phyloP scores from a whole-genome alignment of 352 stramenopile genomes.

The Phytophthora capsici region DNA sequence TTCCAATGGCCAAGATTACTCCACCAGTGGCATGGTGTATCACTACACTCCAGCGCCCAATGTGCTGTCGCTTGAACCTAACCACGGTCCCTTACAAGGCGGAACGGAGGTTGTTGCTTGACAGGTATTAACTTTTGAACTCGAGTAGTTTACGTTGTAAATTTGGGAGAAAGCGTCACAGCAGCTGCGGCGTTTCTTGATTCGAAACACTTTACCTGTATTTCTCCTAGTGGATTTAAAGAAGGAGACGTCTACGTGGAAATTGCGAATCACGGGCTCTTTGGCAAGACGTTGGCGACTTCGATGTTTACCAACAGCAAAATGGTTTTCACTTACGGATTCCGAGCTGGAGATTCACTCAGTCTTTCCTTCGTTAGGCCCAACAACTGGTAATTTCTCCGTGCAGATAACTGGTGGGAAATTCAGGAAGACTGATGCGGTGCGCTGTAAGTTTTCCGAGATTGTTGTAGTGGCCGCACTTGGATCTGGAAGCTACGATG shows the following conservation, averaged over 20 bases:
- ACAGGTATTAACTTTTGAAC: conserved; percentile 81
- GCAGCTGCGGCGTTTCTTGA: conserved; percentile 65
- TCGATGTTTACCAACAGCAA: conserved; percentile 50
- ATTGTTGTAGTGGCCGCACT: conserved; percentile 63
- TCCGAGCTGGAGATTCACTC: conserved; percentile 57
- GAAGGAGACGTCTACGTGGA: conserved; percentile 61
- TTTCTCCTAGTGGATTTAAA: conserved; percentile 53
- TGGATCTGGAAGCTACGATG: conserved; percentile 73
- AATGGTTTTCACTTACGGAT: conserved; percentile 87
- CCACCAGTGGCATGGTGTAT: conserved; percentile 58
- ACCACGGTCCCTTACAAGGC: conserved; percentile 79
- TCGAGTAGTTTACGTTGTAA: conserved; percentile 66
- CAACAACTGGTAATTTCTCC: conserved; percentile 87
- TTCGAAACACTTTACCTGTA: conserved; percentile 68
- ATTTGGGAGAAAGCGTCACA: conserved; percentile 63
- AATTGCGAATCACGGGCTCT: conserved; percentile 72
- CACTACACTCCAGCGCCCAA: conserved; percentile 70
- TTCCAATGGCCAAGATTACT: conserved; percentile 86
- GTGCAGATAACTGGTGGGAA: conserved; percentile 84
- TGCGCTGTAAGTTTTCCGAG: conserved; percentile 90
- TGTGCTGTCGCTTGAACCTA: conserved; percentile 64
- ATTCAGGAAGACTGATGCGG: conserved; percentile 73
- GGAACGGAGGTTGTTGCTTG: conserved; percentile 85
- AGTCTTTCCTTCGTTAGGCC: conserved; percentile 81
- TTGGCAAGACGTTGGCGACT: background rate